These are phyloP conservation scores for Collariella sp. DNA, from an alignment of 495 filamentous ascomycete genomes.

Conservation along the genomic window DNA sequence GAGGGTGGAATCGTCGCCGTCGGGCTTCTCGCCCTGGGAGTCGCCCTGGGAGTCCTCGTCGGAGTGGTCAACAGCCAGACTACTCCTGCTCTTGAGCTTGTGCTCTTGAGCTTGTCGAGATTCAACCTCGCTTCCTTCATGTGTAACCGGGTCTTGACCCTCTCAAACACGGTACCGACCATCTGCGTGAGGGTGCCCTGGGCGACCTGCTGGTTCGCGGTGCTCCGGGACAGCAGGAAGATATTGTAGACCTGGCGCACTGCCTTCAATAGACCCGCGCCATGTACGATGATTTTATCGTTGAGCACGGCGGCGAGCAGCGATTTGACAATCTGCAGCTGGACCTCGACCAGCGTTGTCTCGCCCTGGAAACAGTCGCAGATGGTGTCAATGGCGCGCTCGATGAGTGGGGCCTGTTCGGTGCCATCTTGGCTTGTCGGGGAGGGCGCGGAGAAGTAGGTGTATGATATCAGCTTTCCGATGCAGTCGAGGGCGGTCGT, in stretches of 20 bases:
- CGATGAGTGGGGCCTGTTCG: conserved; percentile 61
- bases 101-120: conserved; percentile 42
- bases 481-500: conserved; percentile 95
- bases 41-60: conserved; percentile 31
- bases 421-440: conserved; percentile 38
- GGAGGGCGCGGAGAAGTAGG: conserved; percentile 81
- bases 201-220: conserved; percentile 88
- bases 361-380: conserved; percentile 99
- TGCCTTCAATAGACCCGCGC: conserved; percentile 93
- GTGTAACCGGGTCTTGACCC: conserved; percentile 77
- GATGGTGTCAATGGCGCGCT: conserved; percentile 96
- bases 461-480: conserved; percentile 96
- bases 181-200: conserved; percentile 97
- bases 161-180: conserved; percentile 95
- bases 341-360: conserved; percentile 77
- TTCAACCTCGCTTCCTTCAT: conserved; percentile 67
- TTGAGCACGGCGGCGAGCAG: conserved; percentile 91
- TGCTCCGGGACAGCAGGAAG: conserved; percentile 86
- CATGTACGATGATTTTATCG: conserved; percentile 97
- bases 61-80: conserved; percentile 35
- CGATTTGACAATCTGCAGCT: conserved; percentile 96
- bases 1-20: conserved; percentile 33
- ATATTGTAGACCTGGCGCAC: conserved; percentile 98
- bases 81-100: conserved; percentile 40
- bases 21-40: conserved; percentile 28